These are phyloP conservation scores for Coemansia umbellata DNA, from an alignment of 192 early-diverging fungal species.

Conservation along the genomic window DNA sequence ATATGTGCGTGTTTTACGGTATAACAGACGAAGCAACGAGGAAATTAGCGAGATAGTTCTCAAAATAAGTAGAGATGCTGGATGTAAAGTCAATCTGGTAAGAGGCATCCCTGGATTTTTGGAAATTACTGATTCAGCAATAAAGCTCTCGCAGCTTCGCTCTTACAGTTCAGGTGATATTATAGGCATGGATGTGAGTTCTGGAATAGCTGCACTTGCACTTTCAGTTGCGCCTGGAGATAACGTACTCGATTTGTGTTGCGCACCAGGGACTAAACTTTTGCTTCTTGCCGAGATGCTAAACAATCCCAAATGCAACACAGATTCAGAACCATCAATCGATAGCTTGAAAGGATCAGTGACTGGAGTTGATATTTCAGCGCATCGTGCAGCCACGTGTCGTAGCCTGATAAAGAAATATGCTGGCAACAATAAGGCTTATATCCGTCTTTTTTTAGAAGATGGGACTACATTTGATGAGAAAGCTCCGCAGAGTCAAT, in stretches of 20 bases:
- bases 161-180: constrained; percentile 49
- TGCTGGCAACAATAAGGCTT: constrained; percentile 30
- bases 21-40: constrained; percentile 30
- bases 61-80: constrained; percentile 48
- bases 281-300: constrained; percentile 74
- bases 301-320: constrained; percentile 23
- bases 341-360: constrained; percentile 59
- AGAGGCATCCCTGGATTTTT: constrained; percentile 61
- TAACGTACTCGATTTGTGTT: constrained; percentile 88
- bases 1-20: constrained; percentile 63
- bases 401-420: constrained; percentile 72
- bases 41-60: constrained; percentile 23
- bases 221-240: constrained; percentile 69
- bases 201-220: constrained; percentile 78
- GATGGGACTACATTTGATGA: constrained; percentile 82
- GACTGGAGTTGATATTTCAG: constrained; percentile 87
- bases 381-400: constrained; percentile 70
- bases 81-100: constrained; percentile 50
- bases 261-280: constrained; percentile 86
- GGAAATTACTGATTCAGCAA: constrained; percentile 32
- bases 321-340: too few relatives aligned
- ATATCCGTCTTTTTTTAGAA: constrained; percentile 65
- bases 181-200: constrained; percentile 80
- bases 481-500: constrained; percentile 56
- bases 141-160: constrained; percentile 52